Evolutionary conservation across 108 stramenopile genomes (phyloP).

Genomic region (Nitzschia sp.): DNA sequence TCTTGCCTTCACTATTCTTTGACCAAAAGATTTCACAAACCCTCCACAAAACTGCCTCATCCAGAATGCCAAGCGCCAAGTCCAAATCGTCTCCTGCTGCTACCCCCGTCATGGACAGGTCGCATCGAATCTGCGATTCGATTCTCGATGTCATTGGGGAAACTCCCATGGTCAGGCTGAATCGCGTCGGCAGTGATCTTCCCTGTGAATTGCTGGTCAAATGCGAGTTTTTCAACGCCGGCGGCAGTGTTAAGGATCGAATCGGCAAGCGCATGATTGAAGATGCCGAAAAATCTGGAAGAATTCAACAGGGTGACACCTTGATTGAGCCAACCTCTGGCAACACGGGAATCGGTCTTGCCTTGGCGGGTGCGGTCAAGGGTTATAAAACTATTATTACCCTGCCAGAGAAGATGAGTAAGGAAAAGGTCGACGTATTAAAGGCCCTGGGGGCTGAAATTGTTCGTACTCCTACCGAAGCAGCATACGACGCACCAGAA

Average conservation of each 20-base stretch:
- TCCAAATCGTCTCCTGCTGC: too few species aligned
- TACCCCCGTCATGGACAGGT: slow-evolving; percentile 6
- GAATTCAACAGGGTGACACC: slow-evolving; percentile 88
- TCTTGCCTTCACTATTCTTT: too few species aligned
- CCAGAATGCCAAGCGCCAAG: not conserved
- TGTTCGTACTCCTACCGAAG: slow-evolving; percentile 92
- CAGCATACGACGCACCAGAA: slow-evolving; percentile 58
- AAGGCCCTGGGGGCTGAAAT: slow-evolving; percentile 93
- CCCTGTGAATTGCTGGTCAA: slow-evolving; percentile 58
- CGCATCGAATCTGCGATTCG: slow-evolving; percentile 36
- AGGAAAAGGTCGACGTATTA: slow-evolving; percentile 93
- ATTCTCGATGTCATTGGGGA: slow-evolving; percentile 65
- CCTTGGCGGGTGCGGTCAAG: slow-evolving; percentile 86
- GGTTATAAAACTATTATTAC: slow-evolving; percentile 91
- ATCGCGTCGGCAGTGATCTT: slow-evolving; percentile 50
- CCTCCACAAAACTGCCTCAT: too few species aligned
- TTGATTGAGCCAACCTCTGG: slow-evolving; percentile 96
- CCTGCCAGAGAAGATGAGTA: slow-evolving; percentile 93
- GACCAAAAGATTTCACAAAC: too few species aligned
- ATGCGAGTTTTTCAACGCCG: slow-evolving; percentile 70
- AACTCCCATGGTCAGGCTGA: slow-evolving; percentile 79
- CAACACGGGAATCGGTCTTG: slow-evolving; percentile 96
- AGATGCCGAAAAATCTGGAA: slow-evolving; percentile 65
- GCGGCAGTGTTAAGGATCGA: slow-evolving; percentile 91
- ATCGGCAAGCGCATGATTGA: slow-evolving; percentile 86